Conservation (phyloP, 1,139 yeast genomes). For the Suzukiozyma palmioleophila region DNA sequence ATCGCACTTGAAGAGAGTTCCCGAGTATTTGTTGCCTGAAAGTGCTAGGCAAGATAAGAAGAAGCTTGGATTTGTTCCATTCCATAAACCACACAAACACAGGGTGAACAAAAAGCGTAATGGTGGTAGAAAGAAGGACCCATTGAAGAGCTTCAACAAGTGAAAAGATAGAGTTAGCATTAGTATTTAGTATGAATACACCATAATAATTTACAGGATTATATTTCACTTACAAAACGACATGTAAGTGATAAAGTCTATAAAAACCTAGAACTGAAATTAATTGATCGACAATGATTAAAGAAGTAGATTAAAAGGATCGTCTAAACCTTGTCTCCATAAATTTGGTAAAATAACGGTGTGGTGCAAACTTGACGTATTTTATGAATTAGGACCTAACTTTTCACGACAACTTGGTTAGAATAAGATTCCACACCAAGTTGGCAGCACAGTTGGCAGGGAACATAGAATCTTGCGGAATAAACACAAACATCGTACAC, state of each 20-base stretch:
- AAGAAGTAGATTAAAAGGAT: too few relatives aligned
- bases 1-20: constrained; percentile 84
- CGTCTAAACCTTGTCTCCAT: too few relatives aligned
- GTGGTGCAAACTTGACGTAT: too few relatives aligned
- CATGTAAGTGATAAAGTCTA: not conserved
- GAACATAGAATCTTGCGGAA: constrained; percentile 47
- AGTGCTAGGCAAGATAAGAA: constrained; percentile 59
- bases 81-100: constrained; percentile 52
- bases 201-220: not conserved
- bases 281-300: not conserved
- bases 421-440: constrained; percentile 52
- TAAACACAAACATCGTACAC: constrained; percentile 42
- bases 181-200: not conserved
- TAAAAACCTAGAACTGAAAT: not conserved
- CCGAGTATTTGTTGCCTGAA: constrained; percentile 85
- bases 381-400: too few relatives aligned
- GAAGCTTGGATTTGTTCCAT: constrained; percentile 73
- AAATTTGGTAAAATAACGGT: too few relatives aligned
- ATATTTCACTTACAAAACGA: too few relatives aligned
- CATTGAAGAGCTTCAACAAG: constrained; percentile 52
- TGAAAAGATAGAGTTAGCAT: constrained; percentile 1
- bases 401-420: constrained; percentile 29
- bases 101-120: constrained; percentile 39
- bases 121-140: constrained; percentile 51
- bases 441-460: constrained; percentile 57